These are phyloP conservation scores for Leccinum subrobustum DNA, from an alignment of 1,284 basidiomycete species.

Conservation along the genomic window DNA sequence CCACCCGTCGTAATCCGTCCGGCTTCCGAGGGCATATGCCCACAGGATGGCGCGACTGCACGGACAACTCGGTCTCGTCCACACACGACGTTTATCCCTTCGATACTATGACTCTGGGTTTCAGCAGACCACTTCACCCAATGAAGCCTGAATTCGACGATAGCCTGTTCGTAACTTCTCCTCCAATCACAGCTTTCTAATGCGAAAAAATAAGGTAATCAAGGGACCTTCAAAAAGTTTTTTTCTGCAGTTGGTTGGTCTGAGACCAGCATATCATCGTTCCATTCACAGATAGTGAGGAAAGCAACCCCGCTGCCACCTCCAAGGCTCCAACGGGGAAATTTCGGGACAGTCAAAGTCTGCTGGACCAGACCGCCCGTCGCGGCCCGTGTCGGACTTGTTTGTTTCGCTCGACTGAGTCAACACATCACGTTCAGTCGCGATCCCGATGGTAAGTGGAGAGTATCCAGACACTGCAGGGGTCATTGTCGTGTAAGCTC, in stretches of 20 bases:
- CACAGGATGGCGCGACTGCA: constrained; percentile 16
- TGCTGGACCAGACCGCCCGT: background rate
- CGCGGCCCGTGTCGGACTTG: constrained; percentile 5
- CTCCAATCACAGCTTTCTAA: background rate
- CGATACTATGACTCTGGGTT: background rate
- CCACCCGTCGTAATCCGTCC: constrained; percentile 13
- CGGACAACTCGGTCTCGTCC: constrained; percentile 4
- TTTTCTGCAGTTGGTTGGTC: background rate
- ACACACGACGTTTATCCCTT: constrained; percentile 16
- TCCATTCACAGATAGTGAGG: background rate
- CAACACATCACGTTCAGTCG: constrained; percentile 1
- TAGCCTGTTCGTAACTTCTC: background rate
- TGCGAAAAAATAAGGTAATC: background rate
- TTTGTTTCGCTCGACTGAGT: constrained; percentile 5
- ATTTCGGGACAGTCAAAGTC: constrained; percentile 7
- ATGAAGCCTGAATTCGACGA: background rate
- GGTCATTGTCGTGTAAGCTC: constrained; percentile 4
- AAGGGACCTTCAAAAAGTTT: background rate
- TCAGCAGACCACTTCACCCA: background rate
- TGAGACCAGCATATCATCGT: background rate
- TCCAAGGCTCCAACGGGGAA: constrained; percentile 1
- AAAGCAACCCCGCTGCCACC: constrained; percentile 14
- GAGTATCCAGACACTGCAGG: constrained; percentile 2
- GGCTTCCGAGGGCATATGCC: constrained; percentile 12
- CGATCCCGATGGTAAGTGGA: constrained; percentile 5